Base-by-base conservation (phyloP, 2,329 filamentous ascomycete genomes). In the Pseudogymnoascus sp. region DNA sequence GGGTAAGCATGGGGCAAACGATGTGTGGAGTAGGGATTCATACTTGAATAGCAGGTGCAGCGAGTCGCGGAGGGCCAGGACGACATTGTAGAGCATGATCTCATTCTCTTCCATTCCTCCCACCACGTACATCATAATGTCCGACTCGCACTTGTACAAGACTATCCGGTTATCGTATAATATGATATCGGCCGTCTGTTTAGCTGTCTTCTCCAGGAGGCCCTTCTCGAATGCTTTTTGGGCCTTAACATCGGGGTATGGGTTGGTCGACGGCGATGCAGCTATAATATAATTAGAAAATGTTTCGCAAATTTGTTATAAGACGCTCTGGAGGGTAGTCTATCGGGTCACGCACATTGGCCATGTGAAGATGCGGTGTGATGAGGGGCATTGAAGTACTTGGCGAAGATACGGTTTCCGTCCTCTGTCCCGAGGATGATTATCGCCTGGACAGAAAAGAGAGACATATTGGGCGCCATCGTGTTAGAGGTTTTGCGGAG, bases 191-290 rank as follows among this genome's bases (percentile, higher is more conserved):
- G 89, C 91, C 12, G 85, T 92, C 78, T 95, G 91, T 81, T 97
- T 99, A 67, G 89, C 88, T 14, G 94, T 97, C 82, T 99, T 97
- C 71, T 96, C 88, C 63, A 97, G 78, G 38, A 99, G 83, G 5
- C 92, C 94, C 79, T 97, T 97, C 76, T 99, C 94, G 71, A 99
- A 99, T 1, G 89, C 83, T 75, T 95, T 96, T 77, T 99, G 94
- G 69, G 95, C 86, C 79, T 97, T 97, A 61, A 94, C 77, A 62
- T 90, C 91, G 62, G 90, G 81, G 76, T 97, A 97, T 20, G 92
- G 90, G 72, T 89, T 77, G 59, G 82, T 78, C 67, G 83, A 79
- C 66, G 80, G 77, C 61, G 81, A 74, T 62, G 76, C 74, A 68
- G 78, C 78, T 60, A 38, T 50, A 38, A 11, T 50, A 16, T 22